Conservation (phyloP, 2,329 filamentous ascomycete species). For the Trichophaea hybrida region DNA sequence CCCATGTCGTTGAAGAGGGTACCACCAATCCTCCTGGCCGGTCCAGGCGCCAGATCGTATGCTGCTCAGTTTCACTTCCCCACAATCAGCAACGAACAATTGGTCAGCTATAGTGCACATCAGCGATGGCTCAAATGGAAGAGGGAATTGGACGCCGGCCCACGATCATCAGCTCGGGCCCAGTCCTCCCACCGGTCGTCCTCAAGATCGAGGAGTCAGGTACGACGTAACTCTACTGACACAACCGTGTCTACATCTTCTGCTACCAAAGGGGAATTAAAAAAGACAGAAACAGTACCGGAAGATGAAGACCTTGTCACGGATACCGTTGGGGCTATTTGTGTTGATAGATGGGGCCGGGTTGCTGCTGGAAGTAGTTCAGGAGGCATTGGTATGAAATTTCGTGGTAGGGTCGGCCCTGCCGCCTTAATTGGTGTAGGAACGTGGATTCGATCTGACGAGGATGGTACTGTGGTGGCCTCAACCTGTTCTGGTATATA, state of each 20-base stretch:
- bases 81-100: constrained; percentile 55
- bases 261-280: not conserved
- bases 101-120: constrained; percentile 66
- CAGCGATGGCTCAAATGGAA: constrained; percentile 71
- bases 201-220: not conserved
- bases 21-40: constrained; percentile 81
- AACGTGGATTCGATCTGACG: constrained; percentile 63
- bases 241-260: not conserved
- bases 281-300: not conserved
- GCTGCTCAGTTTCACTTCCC: constrained; percentile 64
- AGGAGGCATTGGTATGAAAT: constrained; percentile 97
- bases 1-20: constrained; percentile 75
- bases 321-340: constrained; percentile 92
- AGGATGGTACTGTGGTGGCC: constrained; percentile 45
- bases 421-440: constrained; percentile 87
- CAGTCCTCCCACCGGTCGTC: not conserved
- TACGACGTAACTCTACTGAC: not conserved
- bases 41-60: constrained; percentile 73
- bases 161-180: not conserved
- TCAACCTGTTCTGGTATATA: constrained; percentile 23
- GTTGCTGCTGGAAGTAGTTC: constrained; percentile 94
- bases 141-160: constrained; percentile 33
- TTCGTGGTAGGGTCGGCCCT: constrained; percentile 76
- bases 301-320: constrained; percentile 52
- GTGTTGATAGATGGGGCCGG: constrained; percentile 67